A percentile compares a stretch with the other conserved stretches of the same genome.
phyloP scores from a whole-genome alignment of 345 rosid species.

The Pugionium cornutum region DNA sequence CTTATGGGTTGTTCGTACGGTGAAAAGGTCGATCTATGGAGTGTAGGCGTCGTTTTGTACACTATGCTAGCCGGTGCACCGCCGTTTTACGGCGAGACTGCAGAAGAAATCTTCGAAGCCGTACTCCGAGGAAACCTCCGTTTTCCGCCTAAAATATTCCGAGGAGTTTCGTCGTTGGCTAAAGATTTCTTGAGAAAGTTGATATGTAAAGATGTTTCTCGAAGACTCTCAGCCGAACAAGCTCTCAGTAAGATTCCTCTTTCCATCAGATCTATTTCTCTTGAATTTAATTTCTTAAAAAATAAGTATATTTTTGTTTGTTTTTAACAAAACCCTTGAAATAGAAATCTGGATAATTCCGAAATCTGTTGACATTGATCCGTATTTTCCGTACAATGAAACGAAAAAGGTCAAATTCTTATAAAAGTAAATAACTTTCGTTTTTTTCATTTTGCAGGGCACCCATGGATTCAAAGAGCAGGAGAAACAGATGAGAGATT shows the following conservation, averaged over 20 bases:
- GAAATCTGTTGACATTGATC: neutral
- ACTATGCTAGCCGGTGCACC: slow-evolving; percentile 73
- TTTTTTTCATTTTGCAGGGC: slow-evolving; percentile 43
- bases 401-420: neutral
- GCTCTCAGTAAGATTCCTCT: slow-evolving; percentile 56
- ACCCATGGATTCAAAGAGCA: slow-evolving; percentile 59
- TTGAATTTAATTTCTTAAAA: no score
- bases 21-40: slow-evolving; percentile 80
- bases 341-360: neutral
- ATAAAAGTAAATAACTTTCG: neutral
- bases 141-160: slow-evolving; percentile 55
- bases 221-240: slow-evolving; percentile 74
- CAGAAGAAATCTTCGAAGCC: slow-evolving; percentile 63
- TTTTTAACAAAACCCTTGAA: neutral
- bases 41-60: slow-evolving; percentile 73
- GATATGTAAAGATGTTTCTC: slow-evolving; percentile 69
- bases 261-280: neutral
- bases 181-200: slow-evolving; percentile 82
- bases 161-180: slow-evolving; percentile 50
- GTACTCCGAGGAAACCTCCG: slow-evolving; percentile 66
- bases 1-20: slow-evolving; percentile 54
- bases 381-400: neutral
- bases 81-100: slow-evolving; percentile 73
- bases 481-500: slow-evolving; percentile 51
- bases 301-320: neutral